Evolutionary conservation across 2,329 filamentous ascomycete genomes (phyloP).

Genomic region (Xylariaceae sp.): DNA sequence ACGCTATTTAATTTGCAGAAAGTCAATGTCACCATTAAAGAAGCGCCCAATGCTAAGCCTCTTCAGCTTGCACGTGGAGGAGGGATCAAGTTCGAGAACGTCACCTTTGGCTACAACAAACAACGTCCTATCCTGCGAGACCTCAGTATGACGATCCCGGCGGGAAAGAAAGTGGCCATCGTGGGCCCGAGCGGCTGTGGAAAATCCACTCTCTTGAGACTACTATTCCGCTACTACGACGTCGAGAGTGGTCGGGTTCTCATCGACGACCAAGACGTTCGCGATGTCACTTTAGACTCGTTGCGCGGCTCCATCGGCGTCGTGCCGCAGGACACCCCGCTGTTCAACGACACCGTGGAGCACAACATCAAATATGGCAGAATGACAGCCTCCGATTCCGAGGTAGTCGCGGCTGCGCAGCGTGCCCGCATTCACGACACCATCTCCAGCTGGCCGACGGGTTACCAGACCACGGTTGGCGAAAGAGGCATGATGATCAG

Average conservation of each 20-base stretch:
- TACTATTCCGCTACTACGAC: conserved; percentile 94
- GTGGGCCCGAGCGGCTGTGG: conserved; percentile 94
- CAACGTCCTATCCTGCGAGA: conserved; percentile 83
- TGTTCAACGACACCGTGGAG: conserved; percentile 94
- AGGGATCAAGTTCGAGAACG: conserved; percentile 90
- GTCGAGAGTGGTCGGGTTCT: conserved; percentile 76
- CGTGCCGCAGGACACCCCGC: conserved; percentile 90
- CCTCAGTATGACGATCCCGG: conserved; percentile 80
- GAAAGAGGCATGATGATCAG: conserved; percentile 96
- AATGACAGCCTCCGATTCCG: conserved; percentile 64
- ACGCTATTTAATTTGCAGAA: conserved; percentile 96
- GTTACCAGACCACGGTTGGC: conserved; percentile 84
- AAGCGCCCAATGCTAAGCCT: conserved; percentile 65
- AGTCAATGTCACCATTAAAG: conserved; percentile 81
- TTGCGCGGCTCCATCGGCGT: conserved; percentile 83
- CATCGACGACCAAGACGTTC: conserved; percentile 89
- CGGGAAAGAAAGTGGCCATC: conserved; percentile 91
- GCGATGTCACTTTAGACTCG: conserved; percentile 73
- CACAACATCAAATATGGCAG: conserved; percentile 94
- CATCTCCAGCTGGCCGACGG: conserved; percentile 72
- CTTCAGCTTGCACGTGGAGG: conserved; percentile 69
- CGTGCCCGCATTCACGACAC: conserved; percentile 81
- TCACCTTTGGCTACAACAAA: conserved; percentile 84
- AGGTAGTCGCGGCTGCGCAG: conserved; percentile 69
- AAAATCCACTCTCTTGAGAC: conserved; percentile 84